Evolutionary conservation across 2,329 filamentous ascomycete species (phyloP), one percentile per base, ranked within the genome.

Genomic region (Diaporthe humulicola): DNA sequence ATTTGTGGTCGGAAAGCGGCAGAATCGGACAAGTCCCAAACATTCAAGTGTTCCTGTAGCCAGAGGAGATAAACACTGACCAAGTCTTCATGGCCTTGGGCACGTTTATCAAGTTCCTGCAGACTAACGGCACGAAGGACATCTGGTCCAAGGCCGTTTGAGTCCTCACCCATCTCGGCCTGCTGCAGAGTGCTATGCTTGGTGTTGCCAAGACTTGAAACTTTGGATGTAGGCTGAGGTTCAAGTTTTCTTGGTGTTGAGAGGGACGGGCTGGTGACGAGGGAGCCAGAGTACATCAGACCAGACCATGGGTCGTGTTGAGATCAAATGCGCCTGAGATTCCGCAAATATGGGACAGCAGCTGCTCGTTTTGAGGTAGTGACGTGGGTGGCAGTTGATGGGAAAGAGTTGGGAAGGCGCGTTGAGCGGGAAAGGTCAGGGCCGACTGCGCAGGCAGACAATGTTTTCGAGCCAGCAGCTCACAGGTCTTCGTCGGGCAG

Each of bases 31-130:
- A 71, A 19, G 3, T 57, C 58, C 50, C 57, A 66, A 14, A 42
- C 48, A 19, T 58, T 66, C 36, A 72, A 60, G 17, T 69, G 58
- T 25, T 67, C 73, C 38, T 72, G 73, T 19, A 74, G 57, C 73
- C 73, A 74, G 4, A 36, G 25, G 52, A 67, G 60, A 30, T 74
- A 74, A 30, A 50, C 17, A 17, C 33, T 74, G 45, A 57, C 40
- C 45, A 50, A 19, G 33, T 56, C 40, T 12, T 54, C 56, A 19
- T 64, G 66, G 7, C 36, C 36, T 30, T 57, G 30, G 25, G 25
- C 28, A 17, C 33, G 56, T 61, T 74, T 71, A 33, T 74, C 73
- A 22, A 74, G 69, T 25, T 73, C 57, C 38, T 52, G 54, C 36
- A 74, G 50, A 38, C 50, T 52, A 28, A 73, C 30, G 25, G 40